Evolutionary conservation across 2,329 filamentous ascomycete species (phyloP), one percentile per base, ranked within the genome.

Genomic region (Beauveria sp.): DNA sequence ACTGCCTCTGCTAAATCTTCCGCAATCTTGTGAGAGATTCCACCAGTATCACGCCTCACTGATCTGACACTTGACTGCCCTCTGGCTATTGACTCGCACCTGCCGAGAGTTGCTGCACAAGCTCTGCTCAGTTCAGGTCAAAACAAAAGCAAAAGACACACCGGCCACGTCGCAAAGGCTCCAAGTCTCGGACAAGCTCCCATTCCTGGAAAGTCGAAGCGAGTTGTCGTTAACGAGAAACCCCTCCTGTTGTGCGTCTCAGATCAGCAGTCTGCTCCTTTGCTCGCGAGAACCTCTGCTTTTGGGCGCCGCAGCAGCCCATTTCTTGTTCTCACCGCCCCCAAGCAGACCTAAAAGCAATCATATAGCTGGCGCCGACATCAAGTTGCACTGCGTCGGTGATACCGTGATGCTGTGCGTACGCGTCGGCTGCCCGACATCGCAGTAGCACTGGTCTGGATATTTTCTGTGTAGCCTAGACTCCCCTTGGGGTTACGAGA

Each of bases 21-120:
- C 58, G 58, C 22, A 16, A 54, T 60, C 58, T 53, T 60, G 58
- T 60, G 51, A 49, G 42, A 60, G 49, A 54, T 60, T 22, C 28
- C 51, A 60, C 58, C 24, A 49, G 58, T 49, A 49, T 38, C 47
- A 60, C 58, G 16, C 20, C 24, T 42, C 28, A 18, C 3, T 43
- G 18, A 22, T 53, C 42, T 54, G 58, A 60, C 58, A 60, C 9
- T 34, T 43, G 49, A 49, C 51, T 42, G 50, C 34, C 51, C 50
- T 52, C 9, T 7, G 28, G 20, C 51, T 22, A 49, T n/a, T 3
- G 9, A 40, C 42, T 54, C 42, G 22, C 24, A 22, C 20, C 30
- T 20, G 50, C 20, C 18, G 28, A 60, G 6, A 26, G 3, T 28
- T 43, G 40, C 26, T 22, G 43, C 42, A 26, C 16, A 16, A 46